Evolutionary conservation across 768 basidiomycete genomes (phyloP), one percentile per base, ranked within the genome.

Genomic region (Termitomyces sp.): DNA sequence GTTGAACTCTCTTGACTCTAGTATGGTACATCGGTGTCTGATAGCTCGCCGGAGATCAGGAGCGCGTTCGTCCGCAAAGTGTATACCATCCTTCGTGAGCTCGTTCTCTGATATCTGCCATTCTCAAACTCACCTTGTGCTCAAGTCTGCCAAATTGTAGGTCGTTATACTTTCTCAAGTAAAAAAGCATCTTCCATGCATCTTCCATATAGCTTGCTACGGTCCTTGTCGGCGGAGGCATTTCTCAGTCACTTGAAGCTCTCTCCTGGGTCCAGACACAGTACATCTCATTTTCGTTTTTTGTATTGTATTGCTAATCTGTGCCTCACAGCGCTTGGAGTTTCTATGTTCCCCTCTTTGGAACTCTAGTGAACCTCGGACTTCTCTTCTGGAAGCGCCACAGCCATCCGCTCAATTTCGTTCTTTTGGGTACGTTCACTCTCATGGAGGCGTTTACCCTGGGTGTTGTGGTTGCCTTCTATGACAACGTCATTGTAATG

Each of bases 371-470:
- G 65, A 89, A 89, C 60, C 84, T 97, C 30, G 86, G 87, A 1
- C 73, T 91, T 36, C 81, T 95, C 5, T 96, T 85, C 77, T 95
- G 90, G 90, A 95, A 97, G 74, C 87, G 95, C 56, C 95, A 96
- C 72, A 85, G 83, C 69, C 86, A 92, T 70, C 96, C 96, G 24
- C 76, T 84, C 70, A 99, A 99, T 72, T 78, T 96, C 58, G 79
- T 93, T 46, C 77, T 98, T 30, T 79, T 99, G 37, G 84, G 87
- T 20, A 79, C 88, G 2, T 99, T 98, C 74, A 99, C 97, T 9
- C 67, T 91, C 24, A 79, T 96, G 78, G 97, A 99, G 72, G 89
- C 93, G 5, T 87, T 93, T 69, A 88, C 93, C 12, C 78, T 99
- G 48, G 97, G 97, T n/a, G 76, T 92, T 8, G 84, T 88, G 33